These are phyloP conservation scores for Pseudogymnoascus sp. DNA, from an alignment of 2,329 filamentous ascomycete genomes.

Conservation along the genomic window DNA sequence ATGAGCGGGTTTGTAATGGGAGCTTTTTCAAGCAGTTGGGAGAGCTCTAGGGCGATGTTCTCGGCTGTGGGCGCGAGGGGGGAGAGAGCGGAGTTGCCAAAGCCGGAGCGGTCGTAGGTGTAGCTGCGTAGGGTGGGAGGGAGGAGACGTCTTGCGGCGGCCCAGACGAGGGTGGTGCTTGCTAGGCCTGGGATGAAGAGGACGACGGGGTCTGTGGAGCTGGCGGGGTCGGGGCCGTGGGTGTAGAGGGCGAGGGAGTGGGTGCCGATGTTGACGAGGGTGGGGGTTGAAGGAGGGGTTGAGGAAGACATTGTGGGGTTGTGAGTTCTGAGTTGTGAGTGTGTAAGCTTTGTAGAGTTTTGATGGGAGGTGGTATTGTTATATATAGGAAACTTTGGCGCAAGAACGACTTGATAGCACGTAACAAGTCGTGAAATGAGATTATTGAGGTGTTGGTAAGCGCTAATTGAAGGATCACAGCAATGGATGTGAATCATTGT, in stretches of 20 bases:
- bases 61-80: conserved; percentile 9
- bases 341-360: neutral
- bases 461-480: neutral
- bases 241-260: conserved; percentile 14
- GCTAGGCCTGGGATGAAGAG: conserved; percentile 15
- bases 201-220: conserved; percentile 6
- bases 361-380: neutral
- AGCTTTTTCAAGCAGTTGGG: conserved; percentile 11
- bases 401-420: neutral
- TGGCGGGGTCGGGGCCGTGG: conserved; percentile 9
- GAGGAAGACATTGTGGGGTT: neutral
- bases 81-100: conserved; percentile 12
- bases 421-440: neutral
- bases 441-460: neutral
- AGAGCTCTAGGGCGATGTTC: conserved; percentile 16
- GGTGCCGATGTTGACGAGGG: conserved; percentile 12
- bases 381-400: neutral
- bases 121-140: conserved; percentile 8
- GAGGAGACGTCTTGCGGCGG: conserved; percentile 12
- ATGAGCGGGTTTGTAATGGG: conserved; percentile 15
- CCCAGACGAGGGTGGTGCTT: conserved; percentile 12
- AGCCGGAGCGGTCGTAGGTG: conserved; percentile 18
- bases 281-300: neutral
- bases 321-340: neutral
- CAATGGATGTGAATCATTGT: neutral